Base-by-base conservation (phyloP, 148 eudicot genomes). In the Silene latifolia region DNA sequence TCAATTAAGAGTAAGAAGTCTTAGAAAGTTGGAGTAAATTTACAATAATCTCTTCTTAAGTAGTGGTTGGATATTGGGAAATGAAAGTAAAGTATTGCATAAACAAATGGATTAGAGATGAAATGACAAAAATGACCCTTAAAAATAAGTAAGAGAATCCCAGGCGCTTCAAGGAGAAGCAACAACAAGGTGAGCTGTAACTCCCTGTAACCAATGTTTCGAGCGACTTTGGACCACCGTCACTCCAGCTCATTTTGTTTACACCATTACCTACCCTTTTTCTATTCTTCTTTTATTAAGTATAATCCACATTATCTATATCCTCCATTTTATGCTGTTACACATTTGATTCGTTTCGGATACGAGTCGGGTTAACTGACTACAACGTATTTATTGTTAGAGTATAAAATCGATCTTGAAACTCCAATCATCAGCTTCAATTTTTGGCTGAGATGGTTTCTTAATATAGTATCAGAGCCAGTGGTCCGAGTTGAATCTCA, bases 191-290 rank as follows among this genome's bases (percentile, higher is more conserved):
- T 48, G 48, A 35, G 57, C 32, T 42, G 69, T 79, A 82, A 83
- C 82, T 66, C 69, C 71, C 85, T 83, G 85, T 79, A 79, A 21
- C 64, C 85, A 75, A 75, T 62, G 54, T 67, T 32, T 8, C 18
- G 27, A 5, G 57, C 69, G 58, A 77, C 72, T 79, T 80, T 80
- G 86, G 83, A 83, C 86, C 86, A 83, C 83, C 81, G 74, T 74
- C 83, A 51, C 79, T 77, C 83, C 83, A 77, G 81, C 83, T 80
- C 78, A 83, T 80, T 66, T 32, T 60, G 39, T 74, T 77, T 57
- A 56, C 47, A 5, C 19, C 13, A 14, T 23, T 13, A 11, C 17
- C 12, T 14, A 66, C 44, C 25, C 25, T 44, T 44, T n/a, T 7
- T 47, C 54, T 27, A 12, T 60, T 29, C 32, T 19, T 53, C 65